Base-by-base conservation (phyloP, 495 filamentous ascomycete species). In the Penicillium nucicola region DNA sequence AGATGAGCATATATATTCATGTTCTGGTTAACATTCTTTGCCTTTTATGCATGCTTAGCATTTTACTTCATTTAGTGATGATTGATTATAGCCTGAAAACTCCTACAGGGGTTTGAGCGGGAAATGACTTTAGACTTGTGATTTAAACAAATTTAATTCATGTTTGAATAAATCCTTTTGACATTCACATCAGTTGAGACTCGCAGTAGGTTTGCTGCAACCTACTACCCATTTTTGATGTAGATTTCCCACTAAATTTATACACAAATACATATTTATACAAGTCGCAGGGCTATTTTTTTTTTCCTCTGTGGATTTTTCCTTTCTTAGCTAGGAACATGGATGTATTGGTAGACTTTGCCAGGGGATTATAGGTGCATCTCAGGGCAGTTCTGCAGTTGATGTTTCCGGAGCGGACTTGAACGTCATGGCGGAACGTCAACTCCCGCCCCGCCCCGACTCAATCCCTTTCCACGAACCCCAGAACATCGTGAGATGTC, bases 1-100 rank as follows among this genome's bases (percentile, higher is more conserved):
- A 59, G 58, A 67, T 66, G 63, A 66, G 65, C 65, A 66, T 64
- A 69, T 68, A 72, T 66, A 64, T 48, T 40, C 42, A 46, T 40
- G 46, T 58, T 58, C 60, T 65, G 45, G 55, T 51, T 43, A 37
- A 42, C 56, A 52, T 51, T 63, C 13, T 51, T 50, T 57, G 50
- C 54, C 48, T 42, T 48, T 65, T 42, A 53, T 67, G 62, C 66
- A 66, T 67, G 48, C 55, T 55, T 63, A 61, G 39, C 57, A 45
- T 50, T 61, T 58, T 41, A 23, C 49, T 52, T 48, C 23, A 46
- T 35, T 20, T 42, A 28, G 40, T 31, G 13, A 12, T 38, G 19
- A 22, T 22, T 22, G 5, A 22, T 40, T 15, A 39, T 32, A 32
- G 20, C 33, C 10, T 38, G 13, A 19, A 14, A 15, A 14, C 32